Evolutionary conservation across 129 eudicot species (phyloP).

Genomic region (Pulicaria dysenterica): DNA sequence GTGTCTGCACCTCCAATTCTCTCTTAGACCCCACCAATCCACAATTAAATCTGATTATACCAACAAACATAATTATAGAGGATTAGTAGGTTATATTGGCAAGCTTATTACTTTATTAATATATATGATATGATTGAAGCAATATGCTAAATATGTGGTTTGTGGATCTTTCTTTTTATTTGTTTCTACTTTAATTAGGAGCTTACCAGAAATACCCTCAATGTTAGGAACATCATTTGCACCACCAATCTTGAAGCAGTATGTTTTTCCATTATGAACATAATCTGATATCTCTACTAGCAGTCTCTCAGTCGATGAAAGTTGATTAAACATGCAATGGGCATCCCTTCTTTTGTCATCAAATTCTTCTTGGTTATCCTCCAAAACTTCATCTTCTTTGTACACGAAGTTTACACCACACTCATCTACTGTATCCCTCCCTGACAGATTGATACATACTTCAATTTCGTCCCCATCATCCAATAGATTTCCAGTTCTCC

Average conservation of each 20-base stretch:
- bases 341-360: neutral
- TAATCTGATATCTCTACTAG: constrained; percentile 7
- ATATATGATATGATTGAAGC: neutral
- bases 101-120: neutral
- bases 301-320: constrained; percentile 1
- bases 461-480: neutral
- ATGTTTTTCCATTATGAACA: constrained; percentile 3
- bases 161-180: too few relatives aligned
- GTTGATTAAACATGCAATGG: neutral
- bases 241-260: constrained; percentile 8
- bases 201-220: constrained; percentile 12
- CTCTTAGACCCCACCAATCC: constrained; percentile 20
- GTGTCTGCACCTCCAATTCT: constrained; percentile 3
- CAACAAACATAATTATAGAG: neutral
- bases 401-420: constrained; percentile 13
- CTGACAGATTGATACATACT: neutral
- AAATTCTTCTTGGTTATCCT: neutral
- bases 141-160: neutral
- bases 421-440: neutral
- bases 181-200: neutral
- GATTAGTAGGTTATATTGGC: neutral
- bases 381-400: neutral
- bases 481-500: constrained; percentile 9
- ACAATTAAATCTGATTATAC: constrained; percentile 9
- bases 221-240: neutral